These are phyloP conservation scores for Abelmoschus esculentus DNA, from an alignment of 345 rosid species.

Conservation along the genomic window DNA sequence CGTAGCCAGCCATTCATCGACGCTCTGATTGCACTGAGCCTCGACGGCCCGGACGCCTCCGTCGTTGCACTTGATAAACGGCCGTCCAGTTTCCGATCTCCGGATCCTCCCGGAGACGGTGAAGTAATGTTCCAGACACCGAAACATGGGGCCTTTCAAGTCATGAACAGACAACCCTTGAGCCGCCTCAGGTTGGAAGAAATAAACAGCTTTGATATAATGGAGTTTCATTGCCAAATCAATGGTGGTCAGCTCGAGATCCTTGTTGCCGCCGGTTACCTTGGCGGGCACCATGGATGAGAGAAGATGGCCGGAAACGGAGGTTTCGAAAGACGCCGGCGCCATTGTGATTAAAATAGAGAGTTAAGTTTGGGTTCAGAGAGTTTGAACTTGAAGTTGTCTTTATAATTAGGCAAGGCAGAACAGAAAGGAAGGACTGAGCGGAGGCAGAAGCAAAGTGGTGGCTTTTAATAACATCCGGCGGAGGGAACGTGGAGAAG, in stretches of 20 bases:
- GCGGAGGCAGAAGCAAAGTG: too few species aligned
- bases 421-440: too few species aligned
- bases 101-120: constrained; percentile 51
- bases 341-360: neutral
- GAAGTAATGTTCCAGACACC: constrained; percentile 30
- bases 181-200: constrained; percentile 33
- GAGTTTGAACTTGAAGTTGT: too few species aligned
- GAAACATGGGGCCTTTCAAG: constrained; percentile 42
- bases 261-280: constrained; percentile 34
- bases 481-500: too few species aligned
- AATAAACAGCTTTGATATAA: constrained; percentile 54
- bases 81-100: constrained; percentile 34
- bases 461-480: too few species aligned
- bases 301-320: constrained; percentile 30
- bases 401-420: too few species aligned
- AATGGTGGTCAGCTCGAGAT: constrained; percentile 32
- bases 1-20: constrained; percentile 44
- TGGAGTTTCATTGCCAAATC: constrained; percentile 82
- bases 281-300: constrained; percentile 61
- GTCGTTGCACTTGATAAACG: constrained; percentile 69
- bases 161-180: constrained; percentile 29
- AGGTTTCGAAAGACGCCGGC: neutral
- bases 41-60: constrained; percentile 60
- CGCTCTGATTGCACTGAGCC: constrained; percentile 28
- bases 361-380: too few species aligned